These are phyloP conservation scores for Meyerozyma athensensis DNA, from an alignment of 1,139 yeast species.

Conservation along the genomic window DNA sequence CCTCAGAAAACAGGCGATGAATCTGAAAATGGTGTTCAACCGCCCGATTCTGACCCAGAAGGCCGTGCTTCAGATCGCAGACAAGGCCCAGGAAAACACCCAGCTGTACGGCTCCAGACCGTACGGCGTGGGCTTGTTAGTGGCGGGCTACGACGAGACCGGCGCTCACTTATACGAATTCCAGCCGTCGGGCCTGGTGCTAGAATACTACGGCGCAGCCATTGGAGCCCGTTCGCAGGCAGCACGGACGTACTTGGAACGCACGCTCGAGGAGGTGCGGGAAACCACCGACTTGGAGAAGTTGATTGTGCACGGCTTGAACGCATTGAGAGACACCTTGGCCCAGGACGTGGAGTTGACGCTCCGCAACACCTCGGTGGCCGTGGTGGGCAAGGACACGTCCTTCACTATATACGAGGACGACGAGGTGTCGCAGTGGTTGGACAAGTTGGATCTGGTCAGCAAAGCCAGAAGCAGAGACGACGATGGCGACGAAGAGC, in stretches of 20 bases:
- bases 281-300: slow-evolving; percentile 59
- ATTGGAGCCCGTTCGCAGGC: slow-evolving; percentile 99
- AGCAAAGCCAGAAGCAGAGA: slow-evolving; percentile 47
- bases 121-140: slow-evolving; percentile 90
- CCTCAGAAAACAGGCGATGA: slow-evolving; percentile 88
- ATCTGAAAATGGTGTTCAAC: slow-evolving; percentile 78
- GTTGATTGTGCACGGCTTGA: slow-evolving; percentile 80
- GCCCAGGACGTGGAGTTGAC: slow-evolving; percentile 92
- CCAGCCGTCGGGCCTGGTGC: slow-evolving; percentile 90
- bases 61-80: slow-evolving; percentile 85
- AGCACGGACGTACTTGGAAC: slow-evolving; percentile 90
- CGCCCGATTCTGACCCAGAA: slow-evolving; percentile 82
- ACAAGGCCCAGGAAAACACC: slow-evolving; percentile 95
- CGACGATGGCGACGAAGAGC: slow-evolving; percentile 36
- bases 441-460: slow-evolving; percentile 61
- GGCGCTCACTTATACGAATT: slow-evolving; percentile 95
- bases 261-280: slow-evolving; percentile 67
- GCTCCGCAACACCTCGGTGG: slow-evolving; percentile 79
- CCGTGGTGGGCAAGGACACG: slow-evolving; percentile 79
- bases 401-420: slow-evolving; percentile 79
- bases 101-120: slow-evolving; percentile 96
- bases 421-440: slow-evolving; percentile 78
- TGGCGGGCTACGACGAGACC: slow-evolving; percentile 89
- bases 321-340: slow-evolving; percentile 89
- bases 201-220: slow-evolving; percentile 90